A percentile compares a stretch with the other conserved stretches of the same genome.
These are phyloP conservation scores for Zoysia matrella DNA, from an alignment of 202 grass and related monocot genomes.

Conservation along the genomic window DNA sequence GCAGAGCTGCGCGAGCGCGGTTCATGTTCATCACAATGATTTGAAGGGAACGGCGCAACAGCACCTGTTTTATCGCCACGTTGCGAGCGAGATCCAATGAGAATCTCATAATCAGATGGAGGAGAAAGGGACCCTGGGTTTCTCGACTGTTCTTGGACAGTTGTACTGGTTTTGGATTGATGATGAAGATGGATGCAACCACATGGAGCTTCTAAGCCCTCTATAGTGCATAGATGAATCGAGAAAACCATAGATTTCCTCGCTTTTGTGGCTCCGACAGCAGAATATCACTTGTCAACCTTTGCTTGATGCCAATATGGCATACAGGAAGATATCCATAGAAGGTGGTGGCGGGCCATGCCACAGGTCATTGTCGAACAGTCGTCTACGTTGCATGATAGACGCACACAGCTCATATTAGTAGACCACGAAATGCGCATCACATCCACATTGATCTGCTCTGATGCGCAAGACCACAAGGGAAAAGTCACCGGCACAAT, in stretches of 20 bases:
- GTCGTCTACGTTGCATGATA: not conserved
- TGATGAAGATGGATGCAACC: not conserved
- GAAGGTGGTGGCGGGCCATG: slow-evolving; percentile 8
- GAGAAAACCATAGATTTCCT: not conserved
- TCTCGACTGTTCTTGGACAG: not conserved
- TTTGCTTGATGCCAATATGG: slow-evolving; percentile 10
- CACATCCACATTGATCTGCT: slow-evolving; percentile 16
- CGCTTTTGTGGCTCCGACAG: not conserved
- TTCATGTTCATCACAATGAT: not conserved
- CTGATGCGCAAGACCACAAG: not conserved
- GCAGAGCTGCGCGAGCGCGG: not conserved
- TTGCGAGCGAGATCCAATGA: not conserved
- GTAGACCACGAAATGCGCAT: not conserved
- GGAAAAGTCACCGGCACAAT: not conserved
- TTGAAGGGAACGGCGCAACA: not conserved
- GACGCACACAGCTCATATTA: not conserved
- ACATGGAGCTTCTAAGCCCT: not conserved
- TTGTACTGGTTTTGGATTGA: not conserved
- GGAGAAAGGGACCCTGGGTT: not conserved
- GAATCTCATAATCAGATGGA: not conserved
- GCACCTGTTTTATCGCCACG: not conserved
- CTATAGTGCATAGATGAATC: not conserved
- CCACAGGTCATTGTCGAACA: not conserved
- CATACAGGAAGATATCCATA: not conserved
- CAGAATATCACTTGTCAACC: slow-evolving; percentile 3